phyloP scores from a whole-genome alignment of 108 stramenopile species.

The Nitzschia sp. region DNA sequence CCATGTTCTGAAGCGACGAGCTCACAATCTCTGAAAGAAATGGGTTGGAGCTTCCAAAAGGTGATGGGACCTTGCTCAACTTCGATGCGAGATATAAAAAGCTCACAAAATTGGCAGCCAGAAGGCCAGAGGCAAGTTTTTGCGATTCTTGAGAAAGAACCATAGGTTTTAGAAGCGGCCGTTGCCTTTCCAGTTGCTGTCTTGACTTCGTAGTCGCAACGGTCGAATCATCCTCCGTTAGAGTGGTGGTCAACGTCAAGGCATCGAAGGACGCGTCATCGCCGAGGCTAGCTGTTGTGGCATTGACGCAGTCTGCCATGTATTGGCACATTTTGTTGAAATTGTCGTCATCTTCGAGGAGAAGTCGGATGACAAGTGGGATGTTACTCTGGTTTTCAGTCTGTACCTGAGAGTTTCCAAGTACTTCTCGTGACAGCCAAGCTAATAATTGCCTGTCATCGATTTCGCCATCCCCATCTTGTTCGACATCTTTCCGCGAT shows the following conservation, averaged over 20 bases:
- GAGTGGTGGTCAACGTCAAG: neutral
- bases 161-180: slow-evolving; percentile 32
- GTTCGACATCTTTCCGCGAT: too few species aligned
- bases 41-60: slow-evolving; percentile 55
- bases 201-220: slow-evolving; percentile 10
- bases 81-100: slow-evolving; percentile 53
- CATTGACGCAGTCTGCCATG: slow-evolving; percentile 42
- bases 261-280: slow-evolving; percentile 3
- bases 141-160: slow-evolving; percentile 18
- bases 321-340: slow-evolving; percentile 60
- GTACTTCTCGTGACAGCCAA: slow-evolving; percentile 28
- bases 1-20: slow-evolving; percentile 8
- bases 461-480: neutral
- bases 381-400: slow-evolving; percentile 4
- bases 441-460: slow-evolving; percentile 12
- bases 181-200: slow-evolving; percentile 23
- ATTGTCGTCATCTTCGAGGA: slow-evolving; percentile 48
- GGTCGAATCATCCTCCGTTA: neutral
- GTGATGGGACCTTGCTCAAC: slow-evolving; percentile 43
- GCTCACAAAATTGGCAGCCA: slow-evolving; percentile 70
- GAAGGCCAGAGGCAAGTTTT: slow-evolving; percentile 25
- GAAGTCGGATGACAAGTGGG: slow-evolving; percentile 6
- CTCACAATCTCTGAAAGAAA: slow-evolving; percentile 49
- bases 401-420: slow-evolving; percentile 11
- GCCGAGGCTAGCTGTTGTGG: slow-evolving; percentile 9